Base-by-base conservation (phyloP, 2,329 filamentous ascomycete species). In the Biscogniauxia marginata region DNA sequence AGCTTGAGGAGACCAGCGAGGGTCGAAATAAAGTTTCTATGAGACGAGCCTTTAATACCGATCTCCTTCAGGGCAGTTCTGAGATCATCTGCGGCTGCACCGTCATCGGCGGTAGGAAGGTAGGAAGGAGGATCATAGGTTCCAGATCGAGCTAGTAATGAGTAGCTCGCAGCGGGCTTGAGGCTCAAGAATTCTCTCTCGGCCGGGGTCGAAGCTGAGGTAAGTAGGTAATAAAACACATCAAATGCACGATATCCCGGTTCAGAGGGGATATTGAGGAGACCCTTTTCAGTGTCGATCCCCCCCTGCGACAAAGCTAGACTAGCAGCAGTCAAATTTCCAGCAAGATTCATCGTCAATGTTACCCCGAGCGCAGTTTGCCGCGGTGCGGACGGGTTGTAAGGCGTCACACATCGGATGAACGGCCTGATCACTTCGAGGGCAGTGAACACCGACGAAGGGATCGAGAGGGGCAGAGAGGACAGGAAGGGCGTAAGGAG, bases 221-320 rank as follows among this genome's bases (percentile, higher is more conserved):
- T 96, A 45, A 98, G 81, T 0, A 99, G 84, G 67, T 97, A 98
- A 76, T 99, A 98, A 70, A 99, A 98, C 50, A 96, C 95, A 69
- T 99, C 93, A 65, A 99, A 99, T 3, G 93, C 95, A 60, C 95
- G 87, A 73, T 91, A 91, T 11, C 95, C 95, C 6, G 85, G 70
- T 69, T 96, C 86, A 0, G 86, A 74, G 0, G 95, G 90, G 16
- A 99, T 85, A 55, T 89, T 86, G 16, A 97, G 78, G 9, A 99
- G 79, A 45, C 93, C 95, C 60, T 85, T 85, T 19, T 81, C 76
- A 0, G 92, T 95, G 70, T 99, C 90, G 58, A 99, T 89, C 18
- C 95, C 95, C 3, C 91, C 89, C 43, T 91, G 89, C 0, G 93
- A 93, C 7, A 99, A 77, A 22, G 91, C 86, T 50, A 98, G 73